Evolutionary conservation across 352 stramenopile genomes (phyloP), one percentile per base, ranked within the genome.

Genomic region (Pythium insidiosum): DNA sequence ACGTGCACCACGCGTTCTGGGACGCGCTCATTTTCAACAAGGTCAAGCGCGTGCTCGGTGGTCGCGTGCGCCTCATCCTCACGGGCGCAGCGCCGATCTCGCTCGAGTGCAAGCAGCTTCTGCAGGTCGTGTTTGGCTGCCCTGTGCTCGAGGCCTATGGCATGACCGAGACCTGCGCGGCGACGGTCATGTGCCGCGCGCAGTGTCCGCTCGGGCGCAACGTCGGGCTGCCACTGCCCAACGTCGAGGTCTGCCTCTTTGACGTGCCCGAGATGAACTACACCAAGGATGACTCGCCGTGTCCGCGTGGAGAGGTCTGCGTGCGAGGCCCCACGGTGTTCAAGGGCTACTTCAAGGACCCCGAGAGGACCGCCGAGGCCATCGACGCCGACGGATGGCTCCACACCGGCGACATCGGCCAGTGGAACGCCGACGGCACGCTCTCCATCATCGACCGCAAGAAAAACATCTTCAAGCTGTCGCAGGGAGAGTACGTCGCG

Each of bases 261-360:
- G 87, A 98, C 56, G 88, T 98, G 6, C 86, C 88, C 0, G 95
- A 99, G 28, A 98, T 99, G 94, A 92, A 95, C 47, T 99, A 98
- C 72, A 73, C 83, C 4, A 70, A 50, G 38, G 33, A 48, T 5
- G 70, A 86, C 43, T 58, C 55, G 34, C 66, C 68, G 0, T 50
- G 65, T 36, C 68, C 94, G 38, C 86, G 74, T 18, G 93, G 91
- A 20, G 67, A 80, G 26, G 90, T 93, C 51, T 68, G 97, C 15
- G 82, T 94, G 40, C 74, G 72, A 23, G 88, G 90, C 19, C 56
- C 61, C 13, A 93, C 85, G 44, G 60, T 97, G 6, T 90, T 94
- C 42, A 55, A 66, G 37, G 94, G 94, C 1, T 99, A 98, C 70
- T 97, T 97, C 74, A 97, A 97, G 47, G 85, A 98, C 51, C 65